A percentile compares a stretch with the other conserved stretches of the same genome.
Evolutionary conservation across 768 basidiomycete species (phyloP).

Genomic region (Rhodosporidiobolus sp.): DNA sequence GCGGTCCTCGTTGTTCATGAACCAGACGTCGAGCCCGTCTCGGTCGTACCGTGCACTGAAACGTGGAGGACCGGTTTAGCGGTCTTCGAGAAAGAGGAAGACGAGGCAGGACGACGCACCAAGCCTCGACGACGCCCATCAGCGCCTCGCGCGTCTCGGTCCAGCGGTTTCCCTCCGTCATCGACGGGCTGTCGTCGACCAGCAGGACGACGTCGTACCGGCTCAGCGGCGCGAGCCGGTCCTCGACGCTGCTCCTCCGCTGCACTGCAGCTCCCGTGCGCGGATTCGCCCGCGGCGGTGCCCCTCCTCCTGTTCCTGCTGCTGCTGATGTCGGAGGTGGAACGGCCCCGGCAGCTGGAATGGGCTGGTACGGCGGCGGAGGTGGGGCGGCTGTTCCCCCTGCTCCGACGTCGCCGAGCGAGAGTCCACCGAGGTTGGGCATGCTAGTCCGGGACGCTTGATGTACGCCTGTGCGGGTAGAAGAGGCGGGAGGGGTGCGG

Average conservation of each 20-base stretch:
- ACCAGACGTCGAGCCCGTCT: slow-evolving; percentile 29
- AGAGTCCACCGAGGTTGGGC: neutral
- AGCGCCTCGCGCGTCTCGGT: slow-evolving; percentile 28
- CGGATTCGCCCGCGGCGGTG: neutral
- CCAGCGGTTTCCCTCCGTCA: slow-evolving; percentile 33
- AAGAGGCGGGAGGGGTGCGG: neutral
- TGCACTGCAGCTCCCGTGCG: neutral
- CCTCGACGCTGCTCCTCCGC: slow-evolving; percentile 17
- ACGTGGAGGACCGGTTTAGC: neutral
- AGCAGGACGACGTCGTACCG: slow-evolving; percentile 29
- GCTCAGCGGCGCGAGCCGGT: slow-evolving; percentile 7
- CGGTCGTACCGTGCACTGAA: slow-evolving; percentile 21
- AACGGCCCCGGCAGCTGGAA: neutral
- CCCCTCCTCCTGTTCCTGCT: neutral
- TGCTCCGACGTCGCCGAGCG: neutral
- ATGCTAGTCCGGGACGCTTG: neutral
- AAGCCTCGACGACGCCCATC: slow-evolving; percentile 31
- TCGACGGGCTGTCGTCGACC: slow-evolving; percentile 38
- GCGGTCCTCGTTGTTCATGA: slow-evolving; percentile 25
- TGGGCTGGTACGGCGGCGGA: neutral
- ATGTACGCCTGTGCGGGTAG: neutral
- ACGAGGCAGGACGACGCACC: neutral
- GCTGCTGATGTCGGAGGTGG: neutral
- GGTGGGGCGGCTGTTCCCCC: neutral
- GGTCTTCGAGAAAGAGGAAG: no score